phyloP scores from a whole-genome alignment of 208 protist genomes.

The Leishmania aethiopica region DNA sequence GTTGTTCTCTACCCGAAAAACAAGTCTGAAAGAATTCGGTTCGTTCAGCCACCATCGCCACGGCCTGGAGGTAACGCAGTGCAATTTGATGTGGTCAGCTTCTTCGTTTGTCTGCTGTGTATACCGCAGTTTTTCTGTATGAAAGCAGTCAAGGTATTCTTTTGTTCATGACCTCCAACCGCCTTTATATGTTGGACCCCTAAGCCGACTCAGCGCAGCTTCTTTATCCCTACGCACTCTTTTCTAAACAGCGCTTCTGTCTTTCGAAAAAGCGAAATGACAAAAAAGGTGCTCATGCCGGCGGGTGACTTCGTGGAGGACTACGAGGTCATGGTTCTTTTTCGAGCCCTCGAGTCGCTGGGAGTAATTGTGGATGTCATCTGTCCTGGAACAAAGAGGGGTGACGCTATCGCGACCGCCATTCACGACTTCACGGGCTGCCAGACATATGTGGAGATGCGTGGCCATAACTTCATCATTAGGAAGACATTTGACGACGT shows the following conservation, averaged over 20 bases:
- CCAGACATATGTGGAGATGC: constrained; percentile 42
- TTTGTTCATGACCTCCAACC: neutral
- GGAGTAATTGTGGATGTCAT: constrained; percentile 36
- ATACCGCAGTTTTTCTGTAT: neutral
- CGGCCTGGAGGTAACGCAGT: neutral
- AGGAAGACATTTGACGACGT: constrained; percentile 43
- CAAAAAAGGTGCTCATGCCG: constrained; percentile 40
- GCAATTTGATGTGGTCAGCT: neutral
- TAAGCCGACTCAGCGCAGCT: neutral
- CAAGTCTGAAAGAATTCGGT: neutral
- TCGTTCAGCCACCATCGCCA: neutral
- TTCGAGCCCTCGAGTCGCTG: constrained; percentile 34
- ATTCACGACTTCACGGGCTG: constrained; percentile 39
- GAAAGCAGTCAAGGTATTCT: neutral
- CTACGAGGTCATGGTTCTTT: constrained; percentile 50
- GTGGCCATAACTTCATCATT: constrained; percentile 42
- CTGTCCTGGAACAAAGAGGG: constrained; percentile 34
- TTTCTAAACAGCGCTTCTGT: neutral
- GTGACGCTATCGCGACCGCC: constrained; percentile 30
- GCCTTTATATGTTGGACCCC: neutral
- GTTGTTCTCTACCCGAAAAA: neutral
- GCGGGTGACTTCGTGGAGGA: constrained; percentile 48
- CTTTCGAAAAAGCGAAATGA: constrained; percentile 15
- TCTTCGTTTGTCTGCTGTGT: neutral
- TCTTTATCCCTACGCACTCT: neutral